phyloP scores from a whole-genome alignment of 2,329 filamentous ascomycete species.

The Talaromyces sp. region DNA sequence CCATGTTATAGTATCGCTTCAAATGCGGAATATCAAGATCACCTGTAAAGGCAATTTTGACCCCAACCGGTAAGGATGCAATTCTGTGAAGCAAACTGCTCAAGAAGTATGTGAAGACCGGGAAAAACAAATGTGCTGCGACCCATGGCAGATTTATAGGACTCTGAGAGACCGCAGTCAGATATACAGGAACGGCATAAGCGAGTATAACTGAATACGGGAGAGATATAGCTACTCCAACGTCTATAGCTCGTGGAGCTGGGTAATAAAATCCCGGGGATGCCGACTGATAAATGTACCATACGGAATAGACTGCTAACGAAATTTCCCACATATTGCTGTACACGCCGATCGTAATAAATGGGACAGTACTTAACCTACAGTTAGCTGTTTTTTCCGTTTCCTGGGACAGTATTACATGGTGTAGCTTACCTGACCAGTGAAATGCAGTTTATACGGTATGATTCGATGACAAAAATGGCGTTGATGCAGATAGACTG shows the following conservation, averaged over 20 bases:
- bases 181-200: not conserved
- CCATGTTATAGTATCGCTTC: not conserved
- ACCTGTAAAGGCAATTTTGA: not conserved
- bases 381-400: not conserved
- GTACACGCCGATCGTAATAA: not conserved
- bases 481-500: not conserved
- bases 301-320: not conserved
- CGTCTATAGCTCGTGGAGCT: not conserved
- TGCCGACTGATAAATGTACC: not conserved
- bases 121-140: not conserved
- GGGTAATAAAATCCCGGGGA: not conserved
- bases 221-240: not conserved
- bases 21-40: not conserved
- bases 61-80: too few relatives aligned
- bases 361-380: not conserved
- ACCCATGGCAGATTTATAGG: not conserved
- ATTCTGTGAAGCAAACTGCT: too few relatives aligned
- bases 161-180: not conserved
- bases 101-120: not conserved
- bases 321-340: not conserved
- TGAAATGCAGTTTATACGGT: not conserved
- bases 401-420: not conserved
- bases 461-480: not conserved
- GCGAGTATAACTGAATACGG: not conserved
- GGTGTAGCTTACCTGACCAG: not conserved